Evolutionary conservation across 495 filamentous ascomycete genomes (phyloP).

Genomic region (Entonaema liquescens): DNA sequence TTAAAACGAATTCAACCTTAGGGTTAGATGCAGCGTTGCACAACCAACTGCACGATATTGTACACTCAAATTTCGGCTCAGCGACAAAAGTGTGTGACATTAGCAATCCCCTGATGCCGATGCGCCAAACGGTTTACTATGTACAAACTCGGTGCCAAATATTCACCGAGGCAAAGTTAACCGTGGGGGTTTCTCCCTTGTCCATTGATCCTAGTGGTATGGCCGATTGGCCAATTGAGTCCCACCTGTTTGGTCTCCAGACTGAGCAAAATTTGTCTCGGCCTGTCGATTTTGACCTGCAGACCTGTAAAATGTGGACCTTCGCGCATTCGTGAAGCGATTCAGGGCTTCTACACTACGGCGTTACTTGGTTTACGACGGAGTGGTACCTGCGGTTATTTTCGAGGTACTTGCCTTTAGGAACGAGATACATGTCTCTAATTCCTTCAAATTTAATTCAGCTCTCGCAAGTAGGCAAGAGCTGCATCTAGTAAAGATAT

Average conservation of each 20-base stretch:
- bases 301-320: conserved; percentile 42
- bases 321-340: conserved; percentile 38
- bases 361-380: conserved; percentile 26
- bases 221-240: conserved; percentile 42
- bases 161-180: conserved; percentile 41
- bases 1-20: background rate
- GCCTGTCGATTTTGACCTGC: conserved; percentile 43
- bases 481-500: background rate
- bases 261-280: conserved; percentile 43
- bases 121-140: background rate
- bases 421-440: conserved; percentile 12
- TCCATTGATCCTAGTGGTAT: conserved; percentile 16
- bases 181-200: conserved; percentile 24
- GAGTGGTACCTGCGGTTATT: conserved; percentile 40
- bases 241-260: conserved; percentile 41
- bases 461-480: background rate
- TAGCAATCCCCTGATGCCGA: conserved; percentile 33
- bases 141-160: conserved; percentile 22
- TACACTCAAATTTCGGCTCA: background rate
- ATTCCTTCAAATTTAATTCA: background rate
- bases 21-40: background rate
- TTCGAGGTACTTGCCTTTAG: conserved; percentile 23
- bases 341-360: conserved; percentile 33
- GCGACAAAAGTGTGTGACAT: conserved; percentile 5
- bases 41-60: no score